Evolutionary conservation across 805 yeast genomes (phyloP), one percentile per base, ranked within the genome.

Genomic region (Hanseniaspora meyeri): DNA sequence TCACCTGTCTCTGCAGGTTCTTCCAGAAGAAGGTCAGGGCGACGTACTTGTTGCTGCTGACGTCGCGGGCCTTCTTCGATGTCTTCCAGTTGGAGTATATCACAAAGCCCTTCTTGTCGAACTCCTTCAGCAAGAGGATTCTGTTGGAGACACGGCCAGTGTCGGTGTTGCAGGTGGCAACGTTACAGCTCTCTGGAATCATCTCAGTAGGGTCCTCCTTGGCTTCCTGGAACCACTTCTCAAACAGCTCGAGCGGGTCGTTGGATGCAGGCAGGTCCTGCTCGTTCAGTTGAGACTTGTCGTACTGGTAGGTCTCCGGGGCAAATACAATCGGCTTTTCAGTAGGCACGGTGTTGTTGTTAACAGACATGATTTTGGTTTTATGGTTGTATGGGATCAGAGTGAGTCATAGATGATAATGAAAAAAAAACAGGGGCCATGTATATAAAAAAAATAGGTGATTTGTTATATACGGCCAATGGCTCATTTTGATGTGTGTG

Each of bases 1-100:
- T 78, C 4, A 93, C 95, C 70, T 89, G 97, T 62, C 97, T 81
- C 72, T 93, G 96, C 42, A 84, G 68, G 60, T 81, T 82, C 58
- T 85, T 86, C 98, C 97, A 93, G 72, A 89, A 93, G 68, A 91
- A 93, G 12, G 85, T 83, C 61, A 93, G 72, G 1, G 95, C 81
- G 1, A 90, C 97, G 64, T 79, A 76, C 60, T 86, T 85, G 69
- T 93, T 93, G 39, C 83, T 71, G 40, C 70, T 70, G 59, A 82
- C 73, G 68, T 90, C 97, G 49, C 72, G 65, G 19, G 85, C 80
- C 70, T 93, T 93, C 69, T 87, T 89, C 38, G 95, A 85, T 10
- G 83, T 76, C 36, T 77, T 87, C 95, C 96, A 90, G 70, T 93
- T 93, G 56, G 97, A 87, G 70, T 87, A 93, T 43, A 93, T 75